A percentile compares a stretch with the other conserved stretches of the same genome.
Evolutionary conservation across 257 asterid species (phyloP).

Genomic region (Cruciata laevipes): DNA sequence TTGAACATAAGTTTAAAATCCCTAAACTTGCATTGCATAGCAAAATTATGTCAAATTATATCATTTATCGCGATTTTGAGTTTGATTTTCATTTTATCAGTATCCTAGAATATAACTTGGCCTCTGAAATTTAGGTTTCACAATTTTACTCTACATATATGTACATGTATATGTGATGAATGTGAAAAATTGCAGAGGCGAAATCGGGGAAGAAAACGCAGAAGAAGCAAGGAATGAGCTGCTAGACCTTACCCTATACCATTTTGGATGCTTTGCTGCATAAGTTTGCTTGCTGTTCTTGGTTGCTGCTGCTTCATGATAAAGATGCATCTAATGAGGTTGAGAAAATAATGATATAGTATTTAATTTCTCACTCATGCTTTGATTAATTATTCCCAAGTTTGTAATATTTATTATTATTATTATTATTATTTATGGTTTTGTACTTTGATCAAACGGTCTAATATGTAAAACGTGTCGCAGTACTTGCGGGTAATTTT

Average conservation of each 20-base stretch:
- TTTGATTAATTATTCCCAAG: too few species aligned
- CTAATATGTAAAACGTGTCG: neutral
- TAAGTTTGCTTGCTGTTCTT: neutral
- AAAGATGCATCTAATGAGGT: neutral
- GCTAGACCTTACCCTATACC: slow-evolving; percentile 74
- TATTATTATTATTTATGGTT: too few species aligned
- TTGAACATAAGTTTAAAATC: neutral
- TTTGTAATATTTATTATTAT: neutral
- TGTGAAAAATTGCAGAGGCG: neutral
- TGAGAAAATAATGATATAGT: neutral
- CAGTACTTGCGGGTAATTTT: too few species aligned
- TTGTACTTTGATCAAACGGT: neutral
- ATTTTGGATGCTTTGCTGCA: slow-evolving; percentile 65
- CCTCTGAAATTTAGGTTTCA: neutral
- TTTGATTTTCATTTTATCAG: neutral
- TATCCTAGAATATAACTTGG: neutral
- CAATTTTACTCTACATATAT: neutral
- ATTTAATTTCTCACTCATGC: neutral
- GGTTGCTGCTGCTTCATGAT: neutral
- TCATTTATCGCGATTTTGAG: neutral
- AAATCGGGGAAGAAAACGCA: slow-evolving; percentile 30
- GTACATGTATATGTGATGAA: neutral
- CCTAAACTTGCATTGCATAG: neutral
- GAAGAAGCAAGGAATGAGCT: slow-evolving; percentile 53
- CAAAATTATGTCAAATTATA: neutral